Base-by-base conservation (phyloP, 805 yeast genomes). In the Ogataea methylovora region DNA sequence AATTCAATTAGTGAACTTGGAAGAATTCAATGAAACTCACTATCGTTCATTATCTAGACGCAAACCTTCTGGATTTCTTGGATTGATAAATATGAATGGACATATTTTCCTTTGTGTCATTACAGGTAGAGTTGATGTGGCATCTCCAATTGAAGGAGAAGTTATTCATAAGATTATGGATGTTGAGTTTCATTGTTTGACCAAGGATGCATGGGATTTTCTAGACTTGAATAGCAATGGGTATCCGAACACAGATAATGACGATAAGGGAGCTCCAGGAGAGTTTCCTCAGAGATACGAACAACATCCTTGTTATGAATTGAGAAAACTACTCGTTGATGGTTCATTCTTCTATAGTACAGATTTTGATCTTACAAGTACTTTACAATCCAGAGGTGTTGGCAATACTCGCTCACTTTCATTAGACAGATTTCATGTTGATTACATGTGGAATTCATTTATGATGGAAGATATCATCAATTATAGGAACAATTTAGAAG, bases 371-470 rank as follows among this genome's bases (percentile, higher is more conserved):
- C 61, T 92, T 46, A 92, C 98, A 0, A 80, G 86, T n/a, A 66
- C 80, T 6, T 61, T 92, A 41, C 97, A 90, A 57, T 66, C 74
- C 31, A 64, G 94, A 51, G 94, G 90, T 2, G 60, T 78, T 8
- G 56, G 60, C 27, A 51, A 57, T 2, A 60, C 62, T 37, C 37
- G 45, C 26, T 61, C 75, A 0, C 48, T 73, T 31, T 66, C 76
- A 32, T 58, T 62, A 39, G 80, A 74, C 45, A 67, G 83, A 30
- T 80, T 74, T 45, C 90, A 82, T 52, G 77, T 76, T 32, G 88
- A 87, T 45, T 92, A 84, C 53, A 90, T 92, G 97, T 92, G 99
- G 98, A 92, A 92, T 55, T 72, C 83, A 7, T 90, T 84, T 54
- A 75, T 92, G 79, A 80, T 88, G 79, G 71, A 78, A 35, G 95